These are phyloP conservation scores for Dichotomopilus funicola DNA, from an alignment of 2,329 filamentous ascomycete genomes.

Conservation along the genomic window DNA sequence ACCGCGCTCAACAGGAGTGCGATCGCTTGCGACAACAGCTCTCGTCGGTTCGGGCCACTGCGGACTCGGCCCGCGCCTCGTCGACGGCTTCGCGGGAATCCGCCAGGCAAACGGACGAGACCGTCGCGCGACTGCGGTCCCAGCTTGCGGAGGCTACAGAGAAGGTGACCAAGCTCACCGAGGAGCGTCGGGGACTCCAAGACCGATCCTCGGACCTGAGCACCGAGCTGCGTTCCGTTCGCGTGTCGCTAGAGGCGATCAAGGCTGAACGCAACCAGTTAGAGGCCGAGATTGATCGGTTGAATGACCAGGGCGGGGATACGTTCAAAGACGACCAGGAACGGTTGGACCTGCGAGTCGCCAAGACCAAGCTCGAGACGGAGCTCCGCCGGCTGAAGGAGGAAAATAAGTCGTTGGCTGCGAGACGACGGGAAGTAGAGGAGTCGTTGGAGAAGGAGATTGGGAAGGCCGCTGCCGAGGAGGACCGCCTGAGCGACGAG, in stretches of 20 bases:
- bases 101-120: conserved; percentile 33
- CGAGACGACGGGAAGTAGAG: conserved; percentile 54
- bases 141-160: conserved; percentile 53
- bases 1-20: conserved; percentile 40
- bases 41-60: conserved; percentile 25
- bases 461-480: conserved; percentile 58
- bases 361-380: conserved; percentile 61
- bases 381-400: conserved; percentile 60
- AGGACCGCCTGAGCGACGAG: conserved; percentile 53
- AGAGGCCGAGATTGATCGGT: conserved; percentile 51
- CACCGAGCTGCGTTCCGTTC: conserved; percentile 53
- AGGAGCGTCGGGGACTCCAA: conserved; percentile 58
- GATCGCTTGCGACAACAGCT: conserved; percentile 41
- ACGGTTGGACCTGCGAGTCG: conserved; percentile 59
- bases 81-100: conserved; percentile 29
- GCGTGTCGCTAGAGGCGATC: conserved; percentile 48
- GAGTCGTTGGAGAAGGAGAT: conserved; percentile 59
- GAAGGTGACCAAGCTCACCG: conserved; percentile 49
- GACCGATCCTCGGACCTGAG: conserved; percentile 55
- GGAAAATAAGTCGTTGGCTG: conserved; percentile 52
- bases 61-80: conserved; percentile 27
- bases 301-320: conserved; percentile 51
- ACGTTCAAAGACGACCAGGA: conserved; percentile 60
- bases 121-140: conserved; percentile 46
- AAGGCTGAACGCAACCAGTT: conserved; percentile 63